phyloP scores from a whole-genome alignment of 2,329 filamentous ascomycete genomes.

The Escovopsis sp. region DNA sequence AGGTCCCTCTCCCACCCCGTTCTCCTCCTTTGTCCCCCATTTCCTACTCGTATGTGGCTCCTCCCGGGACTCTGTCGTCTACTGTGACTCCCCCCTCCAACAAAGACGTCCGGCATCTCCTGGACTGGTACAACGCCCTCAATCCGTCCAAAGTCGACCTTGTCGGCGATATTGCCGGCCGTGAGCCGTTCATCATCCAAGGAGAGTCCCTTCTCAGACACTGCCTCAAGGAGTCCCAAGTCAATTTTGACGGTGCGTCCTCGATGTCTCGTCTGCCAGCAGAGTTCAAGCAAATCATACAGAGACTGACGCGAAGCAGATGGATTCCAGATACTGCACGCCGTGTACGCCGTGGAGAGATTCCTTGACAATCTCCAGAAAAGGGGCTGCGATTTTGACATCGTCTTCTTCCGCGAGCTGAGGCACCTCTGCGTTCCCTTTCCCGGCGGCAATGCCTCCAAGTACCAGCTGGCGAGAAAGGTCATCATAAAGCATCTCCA shows the following conservation, averaged over 20 bases:
- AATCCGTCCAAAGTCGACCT: conserved; percentile 38
- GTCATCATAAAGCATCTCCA: conserved; percentile 49
- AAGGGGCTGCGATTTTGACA: conserved; percentile 54
- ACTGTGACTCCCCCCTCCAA: not conserved
- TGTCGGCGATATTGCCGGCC: conserved; percentile 61
- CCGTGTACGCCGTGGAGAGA: conserved; percentile 50
- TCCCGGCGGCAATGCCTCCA: conserved; percentile 14
- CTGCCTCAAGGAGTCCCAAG: conserved; percentile 42
- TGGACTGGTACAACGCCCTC: conserved; percentile 2
- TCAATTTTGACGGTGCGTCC: conserved; percentile 42
- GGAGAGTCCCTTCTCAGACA: conserved; percentile 56
- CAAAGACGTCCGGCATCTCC: not conserved
- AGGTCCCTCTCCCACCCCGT: too few relatives aligned
- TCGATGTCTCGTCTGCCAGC: not conserved
- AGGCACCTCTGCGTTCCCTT: conserved; percentile 39
- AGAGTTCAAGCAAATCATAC: too few relatives aligned
- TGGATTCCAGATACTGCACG: conserved; percentile 58
- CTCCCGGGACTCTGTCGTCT: not conserved
- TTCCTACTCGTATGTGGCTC: not conserved
- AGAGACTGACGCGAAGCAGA: conserved; percentile 15
- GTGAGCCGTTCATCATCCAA: conserved; percentile 57
- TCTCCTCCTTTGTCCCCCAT: not conserved
- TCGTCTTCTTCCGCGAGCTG: conserved; percentile 51
- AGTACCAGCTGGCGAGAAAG: conserved; percentile 46
- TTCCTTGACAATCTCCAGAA: conserved; percentile 45